These are phyloP conservation scores for Sporothrix globosa DNA, from an alignment of 2,329 filamentous ascomycete genomes.

Conservation along the genomic window DNA sequence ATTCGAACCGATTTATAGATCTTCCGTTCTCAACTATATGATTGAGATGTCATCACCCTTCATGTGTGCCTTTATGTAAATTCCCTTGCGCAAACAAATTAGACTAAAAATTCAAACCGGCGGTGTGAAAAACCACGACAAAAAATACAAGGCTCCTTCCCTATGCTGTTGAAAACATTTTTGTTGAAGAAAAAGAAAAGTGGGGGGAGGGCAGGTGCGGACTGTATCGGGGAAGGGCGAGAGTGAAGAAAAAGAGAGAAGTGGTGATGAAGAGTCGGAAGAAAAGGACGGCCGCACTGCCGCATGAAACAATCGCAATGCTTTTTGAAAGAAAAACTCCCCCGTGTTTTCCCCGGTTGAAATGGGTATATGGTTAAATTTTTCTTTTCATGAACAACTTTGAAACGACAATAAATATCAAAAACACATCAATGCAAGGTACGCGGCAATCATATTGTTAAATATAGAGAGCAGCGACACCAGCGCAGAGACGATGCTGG, in stretches of 20 bases:
- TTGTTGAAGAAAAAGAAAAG: constrained; percentile 35
- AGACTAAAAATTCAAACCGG: constrained; percentile 14
- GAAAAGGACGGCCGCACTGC: constrained; percentile 20
- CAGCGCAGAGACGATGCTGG: neutral
- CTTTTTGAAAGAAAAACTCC: constrained; percentile 7
- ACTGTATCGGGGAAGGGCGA: neutral
- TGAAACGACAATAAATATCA: constrained; percentile 25
- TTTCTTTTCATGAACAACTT: constrained; percentile 31
- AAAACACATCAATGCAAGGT: constrained; percentile 15
- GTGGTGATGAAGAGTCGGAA: neutral
- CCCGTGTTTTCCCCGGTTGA: constrained; percentile 34
- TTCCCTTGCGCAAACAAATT: constrained; percentile 20
- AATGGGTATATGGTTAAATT: constrained; percentile 34
- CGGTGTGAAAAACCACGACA: neutral
- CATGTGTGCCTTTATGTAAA: constrained; percentile 19
- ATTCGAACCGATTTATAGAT: neutral
- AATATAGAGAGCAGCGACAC: constrained; percentile 14
- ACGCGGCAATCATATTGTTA: neutral
- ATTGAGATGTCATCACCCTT: constrained; percentile 19
- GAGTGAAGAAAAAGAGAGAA: neutral
- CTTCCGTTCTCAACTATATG: neutral
- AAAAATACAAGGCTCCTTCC: constrained; percentile 34
- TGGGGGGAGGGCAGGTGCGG: constrained; percentile 6
- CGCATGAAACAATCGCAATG: constrained; percentile 15
- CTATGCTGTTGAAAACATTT: constrained; percentile 43